These are phyloP conservation scores for Venturia pyrina DNA, from an alignment of 2,329 filamentous ascomycete genomes.

Conservation along the genomic window DNA sequence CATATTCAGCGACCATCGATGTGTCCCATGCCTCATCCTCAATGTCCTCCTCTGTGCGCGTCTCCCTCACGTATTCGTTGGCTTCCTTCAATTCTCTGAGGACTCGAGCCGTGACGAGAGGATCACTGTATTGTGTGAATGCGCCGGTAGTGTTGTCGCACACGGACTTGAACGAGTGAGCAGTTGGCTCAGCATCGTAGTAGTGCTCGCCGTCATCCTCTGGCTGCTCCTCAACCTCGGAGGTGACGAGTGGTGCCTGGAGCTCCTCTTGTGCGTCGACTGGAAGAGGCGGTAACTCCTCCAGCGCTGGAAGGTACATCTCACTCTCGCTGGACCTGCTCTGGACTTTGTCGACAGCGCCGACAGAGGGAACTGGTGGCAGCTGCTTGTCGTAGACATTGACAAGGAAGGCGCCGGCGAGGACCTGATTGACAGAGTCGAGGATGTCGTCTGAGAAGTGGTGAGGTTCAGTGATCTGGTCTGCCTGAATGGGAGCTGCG, in stretches of 20 bases:
- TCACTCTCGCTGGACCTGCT: not conserved
- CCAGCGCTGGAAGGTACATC: conserved; percentile 24
- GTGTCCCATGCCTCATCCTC: conserved; percentile 89
- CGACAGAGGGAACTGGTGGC: conserved; percentile 2
- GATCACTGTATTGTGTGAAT: conserved; percentile 58
- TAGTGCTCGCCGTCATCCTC: conserved; percentile 67
- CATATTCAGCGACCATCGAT: conserved; percentile 96
- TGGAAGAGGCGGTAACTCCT: conserved; percentile 26
- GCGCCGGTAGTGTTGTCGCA: conserved; percentile 62
- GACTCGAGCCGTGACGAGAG: conserved; percentile 58
- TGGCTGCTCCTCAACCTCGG: conserved; percentile 48
- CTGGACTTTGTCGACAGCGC: conserved; percentile 1
- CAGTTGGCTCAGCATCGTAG: conserved; percentile 62
- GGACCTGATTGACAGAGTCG: conserved; percentile 6
- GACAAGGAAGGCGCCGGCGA: not conserved
- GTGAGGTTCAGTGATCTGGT: not conserved
- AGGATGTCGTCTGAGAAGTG: conserved; percentile 5
- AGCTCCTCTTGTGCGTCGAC: conserved; percentile 19
- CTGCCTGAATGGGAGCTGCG: not conserved
- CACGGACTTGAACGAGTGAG: conserved; percentile 66
- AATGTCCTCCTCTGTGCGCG: conserved; percentile 60
- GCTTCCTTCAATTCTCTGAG: conserved; percentile 63
- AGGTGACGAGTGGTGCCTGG: not conserved
- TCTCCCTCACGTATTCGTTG: conserved; percentile 55
- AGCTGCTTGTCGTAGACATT: not conserved